phyloP scores from a whole-genome alignment of 306 rosid species.

The Dalbergia oliveri region DNA sequence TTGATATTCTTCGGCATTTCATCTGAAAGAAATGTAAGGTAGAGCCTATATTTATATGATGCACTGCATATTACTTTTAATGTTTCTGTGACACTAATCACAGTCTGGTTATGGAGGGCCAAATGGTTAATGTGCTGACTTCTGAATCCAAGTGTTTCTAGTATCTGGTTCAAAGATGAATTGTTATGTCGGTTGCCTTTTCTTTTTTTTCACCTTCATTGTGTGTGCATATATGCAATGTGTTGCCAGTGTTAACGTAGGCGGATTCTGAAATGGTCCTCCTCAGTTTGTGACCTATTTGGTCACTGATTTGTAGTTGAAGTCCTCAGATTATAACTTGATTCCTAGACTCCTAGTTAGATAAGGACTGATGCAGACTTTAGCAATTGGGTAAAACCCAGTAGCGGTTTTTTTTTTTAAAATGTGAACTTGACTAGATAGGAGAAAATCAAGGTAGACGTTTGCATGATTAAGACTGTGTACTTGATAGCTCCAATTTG shows the following conservation, averaged over 20 bases:
- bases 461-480: background rate
- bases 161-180: background rate
- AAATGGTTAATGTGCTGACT: background rate
- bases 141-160: background rate
- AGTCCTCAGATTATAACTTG: background rate
- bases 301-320: background rate
- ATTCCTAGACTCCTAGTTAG: background rate
- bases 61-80: slow-evolving; percentile 17
- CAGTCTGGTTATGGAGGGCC: background rate
- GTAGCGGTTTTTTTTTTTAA: background rate
- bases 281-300: too few species aligned
- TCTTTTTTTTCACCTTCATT: background rate
- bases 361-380: background rate
- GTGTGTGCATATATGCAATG: background rate
- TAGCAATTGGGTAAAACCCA: background rate
- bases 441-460: background rate
- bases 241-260: background rate
- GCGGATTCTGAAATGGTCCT: too few species aligned
- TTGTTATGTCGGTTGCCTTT: background rate
- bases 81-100: background rate
- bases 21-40: slow-evolving; percentile 15
- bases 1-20: slow-evolving; percentile 2
- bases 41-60: background rate
- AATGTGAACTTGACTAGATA: background rate
- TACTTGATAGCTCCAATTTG: background rate